Percentiles rank a stretch among this genome's conserved stretches.
phyloP scores from a whole-genome alignment of 2,329 filamentous ascomycete species.

The Thelonectria discophora region DNA sequence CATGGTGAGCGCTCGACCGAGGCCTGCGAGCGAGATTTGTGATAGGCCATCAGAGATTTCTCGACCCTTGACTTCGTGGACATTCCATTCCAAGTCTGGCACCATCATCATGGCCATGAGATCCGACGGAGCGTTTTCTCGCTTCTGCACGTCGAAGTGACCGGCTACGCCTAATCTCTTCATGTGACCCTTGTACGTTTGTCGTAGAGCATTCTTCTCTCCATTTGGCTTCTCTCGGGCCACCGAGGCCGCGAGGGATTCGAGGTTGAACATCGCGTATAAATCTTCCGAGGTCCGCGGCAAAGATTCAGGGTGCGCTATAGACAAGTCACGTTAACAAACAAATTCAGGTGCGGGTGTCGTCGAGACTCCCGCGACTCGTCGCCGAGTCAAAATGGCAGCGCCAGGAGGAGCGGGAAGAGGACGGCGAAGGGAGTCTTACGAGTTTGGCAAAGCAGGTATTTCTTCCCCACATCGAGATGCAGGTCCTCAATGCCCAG shows the following conservation, averaged over 20 bases:
- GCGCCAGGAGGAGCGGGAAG: conserved; percentile 41
- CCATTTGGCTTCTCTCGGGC: conserved; percentile 71
- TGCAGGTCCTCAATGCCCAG: conserved; percentile 72
- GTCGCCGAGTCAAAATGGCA: conserved; percentile 36
- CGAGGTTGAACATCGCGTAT: conserved; percentile 66
- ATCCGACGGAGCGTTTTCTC: conserved; percentile 60
- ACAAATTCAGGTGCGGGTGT: conserved; percentile 42
- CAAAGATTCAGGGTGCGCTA: conserved; percentile 59
- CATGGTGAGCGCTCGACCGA: conserved; percentile 65
- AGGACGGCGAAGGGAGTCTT: conserved; percentile 63
- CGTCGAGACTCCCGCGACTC: conserved; percentile 36
- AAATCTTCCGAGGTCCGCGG: conserved; percentile 65
- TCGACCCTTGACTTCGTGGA: conserved; percentile 61
- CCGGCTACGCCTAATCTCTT: conserved; percentile 70
- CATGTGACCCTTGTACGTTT: conserved; percentile 75
- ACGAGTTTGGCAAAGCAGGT: conserved; percentile 73
- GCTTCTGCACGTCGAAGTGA: conserved; percentile 66
- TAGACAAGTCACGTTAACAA: conserved; percentile 56
- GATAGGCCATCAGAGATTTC: conserved; percentile 65
- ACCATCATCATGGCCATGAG: conserved; percentile 61
- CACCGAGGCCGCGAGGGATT: conserved; percentile 66
- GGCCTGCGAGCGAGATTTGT: conserved; percentile 51
- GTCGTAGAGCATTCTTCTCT: conserved; percentile 72
- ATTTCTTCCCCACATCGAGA: conserved; percentile 72
- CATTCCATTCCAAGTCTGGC: conserved; percentile 67